Percentiles rank a stretch among this genome's conserved stretches.
Conservation (phyloP, 2,329 filamentous ascomycete genomes). For the Colletotrichum tamarilloi region DNA sequence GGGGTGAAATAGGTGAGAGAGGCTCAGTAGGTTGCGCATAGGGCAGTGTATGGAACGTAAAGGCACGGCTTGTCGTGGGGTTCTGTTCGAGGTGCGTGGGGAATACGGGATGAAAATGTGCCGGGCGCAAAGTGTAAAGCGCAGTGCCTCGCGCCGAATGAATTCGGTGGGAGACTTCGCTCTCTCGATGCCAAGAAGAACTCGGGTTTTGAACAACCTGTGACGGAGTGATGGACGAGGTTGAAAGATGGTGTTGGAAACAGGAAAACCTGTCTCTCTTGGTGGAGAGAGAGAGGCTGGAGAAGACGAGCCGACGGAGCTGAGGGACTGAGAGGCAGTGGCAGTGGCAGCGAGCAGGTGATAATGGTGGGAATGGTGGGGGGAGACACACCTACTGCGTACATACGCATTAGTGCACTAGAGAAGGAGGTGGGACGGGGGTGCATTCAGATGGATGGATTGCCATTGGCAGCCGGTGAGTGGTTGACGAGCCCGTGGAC, state of each 20-base stretch:
- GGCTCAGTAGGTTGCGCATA: slow-evolving; percentile 7
- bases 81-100: slow-evolving; percentile 20
- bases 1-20: not conserved
- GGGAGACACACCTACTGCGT: slow-evolving; percentile 3
- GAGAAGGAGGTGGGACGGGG: slow-evolving; percentile 17
- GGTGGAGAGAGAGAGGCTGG: slow-evolving; percentile 34
- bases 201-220: not conserved
- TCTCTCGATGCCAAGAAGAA: not conserved
- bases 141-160: slow-evolving; percentile 19
- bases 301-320: not conserved
- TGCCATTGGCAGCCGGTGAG: slow-evolving; percentile 21
- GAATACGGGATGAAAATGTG: not conserved
- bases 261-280: slow-evolving; percentile 32
- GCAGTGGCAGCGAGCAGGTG: not conserved
- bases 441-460: slow-evolving; percentile 5
- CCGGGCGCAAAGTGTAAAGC: slow-evolving; percentile 1
- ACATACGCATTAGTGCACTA: not conserved
- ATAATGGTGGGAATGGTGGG: slow-evolving; percentile 27
- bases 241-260: slow-evolving; percentile 7
- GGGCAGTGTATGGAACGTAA: not conserved
- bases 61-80: slow-evolving; percentile 18
- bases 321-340: slow-evolving; percentile 11
- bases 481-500: slow-evolving; percentile 15
- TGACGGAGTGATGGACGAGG: not conserved
- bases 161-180: not conserved